phyloP scores from a whole-genome alignment of 2,329 filamentous ascomycete species.

The Epicoccum sorghinum region DNA sequence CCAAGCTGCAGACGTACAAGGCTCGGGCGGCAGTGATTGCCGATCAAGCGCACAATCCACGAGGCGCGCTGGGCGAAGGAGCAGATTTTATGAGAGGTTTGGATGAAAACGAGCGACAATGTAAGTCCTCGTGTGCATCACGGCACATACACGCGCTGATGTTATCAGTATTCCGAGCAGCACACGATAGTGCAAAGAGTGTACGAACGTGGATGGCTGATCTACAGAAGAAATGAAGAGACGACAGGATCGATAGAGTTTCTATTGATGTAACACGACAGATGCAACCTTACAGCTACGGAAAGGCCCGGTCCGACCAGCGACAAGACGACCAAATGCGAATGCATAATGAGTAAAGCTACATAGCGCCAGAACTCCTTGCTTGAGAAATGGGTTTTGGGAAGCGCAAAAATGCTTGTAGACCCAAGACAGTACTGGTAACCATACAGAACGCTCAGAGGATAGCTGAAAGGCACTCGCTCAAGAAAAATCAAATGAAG shows the following conservation, averaged over 20 bases:
- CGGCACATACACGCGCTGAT: constrained; percentile 6
- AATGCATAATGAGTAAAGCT: background rate
- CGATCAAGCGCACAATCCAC: constrained; percentile 85
- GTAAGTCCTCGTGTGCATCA: constrained; percentile 49
- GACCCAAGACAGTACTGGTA: background rate
- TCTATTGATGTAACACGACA: background rate
- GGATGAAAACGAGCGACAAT: constrained; percentile 83
- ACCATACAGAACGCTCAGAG: constrained; percentile 6
- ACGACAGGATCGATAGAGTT: background rate
- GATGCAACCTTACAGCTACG: background rate
- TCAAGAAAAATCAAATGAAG: background rate
- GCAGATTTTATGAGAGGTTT: constrained; percentile 86
- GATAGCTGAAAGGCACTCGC: background rate
- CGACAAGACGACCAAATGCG: background rate
- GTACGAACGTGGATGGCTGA: constrained; percentile 55
- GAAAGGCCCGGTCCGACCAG: background rate
- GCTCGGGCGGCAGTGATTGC: constrained; percentile 80
- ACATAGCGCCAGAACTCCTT: background rate
- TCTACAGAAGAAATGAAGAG: constrained; percentile 46
- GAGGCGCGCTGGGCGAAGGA: constrained; percentile 68
- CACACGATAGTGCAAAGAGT: constrained; percentile 55
- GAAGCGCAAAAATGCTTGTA: background rate
- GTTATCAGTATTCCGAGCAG: constrained; percentile 53
- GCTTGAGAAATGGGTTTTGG: background rate
- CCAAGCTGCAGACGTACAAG: constrained; percentile 70